These are phyloP conservation scores for Pisolithus thermaeus DNA, from an alignment of 1,284 basidiomycete genomes.

Conservation along the genomic window DNA sequence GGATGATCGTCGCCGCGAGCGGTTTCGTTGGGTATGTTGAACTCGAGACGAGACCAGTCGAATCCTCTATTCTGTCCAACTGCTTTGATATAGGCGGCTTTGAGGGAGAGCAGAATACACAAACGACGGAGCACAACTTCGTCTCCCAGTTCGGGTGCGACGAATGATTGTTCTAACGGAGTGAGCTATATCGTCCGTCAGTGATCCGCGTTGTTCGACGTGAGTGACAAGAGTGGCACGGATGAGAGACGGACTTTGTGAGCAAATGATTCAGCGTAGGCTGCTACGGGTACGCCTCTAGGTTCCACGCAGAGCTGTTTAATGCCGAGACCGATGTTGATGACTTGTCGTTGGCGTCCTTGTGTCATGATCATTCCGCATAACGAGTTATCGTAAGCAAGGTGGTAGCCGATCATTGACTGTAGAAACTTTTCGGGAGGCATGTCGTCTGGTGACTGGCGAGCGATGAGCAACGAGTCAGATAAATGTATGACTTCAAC, in stretches of 20 bases:
- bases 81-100: conserved; percentile 73
- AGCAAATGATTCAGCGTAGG: conserved; percentile 63
- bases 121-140: conserved; percentile 64
- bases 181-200: conserved; percentile 46
- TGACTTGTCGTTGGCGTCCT: conserved; percentile 62
- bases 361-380: conserved; percentile 81
- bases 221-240: neutral
- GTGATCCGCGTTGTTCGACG: neutral
- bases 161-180: conserved; percentile 47
- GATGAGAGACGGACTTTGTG: conserved; percentile 53
- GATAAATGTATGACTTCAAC: neutral
- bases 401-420: conserved; percentile 75
- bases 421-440: conserved; percentile 56
- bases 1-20: conserved; percentile 61
- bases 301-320: conserved; percentile 59
- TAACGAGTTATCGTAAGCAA: conserved; percentile 59
- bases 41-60: conserved; percentile 73
- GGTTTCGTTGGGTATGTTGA: conserved; percentile 58
- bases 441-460: conserved; percentile 41
- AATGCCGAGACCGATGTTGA: conserved; percentile 72
- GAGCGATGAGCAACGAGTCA: conserved; percentile 2
- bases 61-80: conserved; percentile 75
- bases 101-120: conserved; percentile 68
- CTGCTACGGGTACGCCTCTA: conserved; percentile 46
- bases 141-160: conserved; percentile 47